Evolutionary conservation across 768 basidiomycete genomes (phyloP), one percentile per base, ranked within the genome.

Genomic region (Austroboletus festivus): DNA sequence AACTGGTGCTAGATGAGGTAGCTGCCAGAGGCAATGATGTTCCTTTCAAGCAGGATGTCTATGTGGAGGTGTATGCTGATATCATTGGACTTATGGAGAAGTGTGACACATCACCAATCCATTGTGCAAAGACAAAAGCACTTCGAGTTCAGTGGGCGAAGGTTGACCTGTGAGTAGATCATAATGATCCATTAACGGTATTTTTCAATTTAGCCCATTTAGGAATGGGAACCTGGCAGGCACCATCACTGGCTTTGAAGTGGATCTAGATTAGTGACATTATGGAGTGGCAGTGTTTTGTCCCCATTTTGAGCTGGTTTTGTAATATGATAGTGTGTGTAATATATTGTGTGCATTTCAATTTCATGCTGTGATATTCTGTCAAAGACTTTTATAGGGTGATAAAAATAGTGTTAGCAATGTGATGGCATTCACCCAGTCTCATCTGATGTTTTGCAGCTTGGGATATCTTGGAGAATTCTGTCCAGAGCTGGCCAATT

Each of bases 11-110:
- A 0, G 30, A 50, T 5, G 30, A 54, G 12, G 8, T 54, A 8
- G 42, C 26, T n/a, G 33, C 21, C 0, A 35, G 48, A 4, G 39
- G 38, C 13, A 51, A 46, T 26, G 50, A 55, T 1, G 54, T 51
- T 9, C 5, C 19, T 6, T 55, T 55, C 34, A 55, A 51, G 37
- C 15, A 15, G 5, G 28, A 28, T 12, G 12, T 28, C n/a, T 6
- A 28, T 28, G 28, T 12, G 3, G 23, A 46, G 9, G 10, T 42
- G 2, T 51, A 51, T 21, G 15, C 26, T 2, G 34, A 35, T 3
- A 38, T 51, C 15, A 10, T 51, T 11, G 34, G 40, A 7, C 41
- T 46, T 2, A 47, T 47, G 41, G 13, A 15, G 26, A 51, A 51
- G 22, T 51, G 45, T 31, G 45, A 51, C 19, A 46, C 22, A 10